phyloP scores from a whole-genome alignment of 2,329 filamentous ascomycete species.

The Claviceps monticola region DNA sequence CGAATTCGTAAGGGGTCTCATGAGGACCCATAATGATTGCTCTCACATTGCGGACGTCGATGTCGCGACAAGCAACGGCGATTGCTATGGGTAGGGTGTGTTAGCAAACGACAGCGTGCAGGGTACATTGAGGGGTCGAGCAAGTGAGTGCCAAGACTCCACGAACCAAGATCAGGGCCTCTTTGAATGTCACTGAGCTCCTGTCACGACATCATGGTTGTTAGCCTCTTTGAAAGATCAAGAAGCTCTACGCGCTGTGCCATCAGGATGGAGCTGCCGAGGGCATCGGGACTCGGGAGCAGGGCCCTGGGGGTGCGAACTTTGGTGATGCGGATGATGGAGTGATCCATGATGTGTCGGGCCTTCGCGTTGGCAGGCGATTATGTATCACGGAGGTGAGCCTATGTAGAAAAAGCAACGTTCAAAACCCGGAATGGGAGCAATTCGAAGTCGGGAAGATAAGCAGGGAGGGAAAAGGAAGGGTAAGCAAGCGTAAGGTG shows the following conservation, averaged over 20 bases:
- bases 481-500: neutral
- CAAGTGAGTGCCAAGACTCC: neutral
- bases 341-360: constrained; percentile 47
- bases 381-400: neutral
- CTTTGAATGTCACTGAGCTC: constrained; percentile 79
- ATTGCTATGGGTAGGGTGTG: constrained; percentile 41
- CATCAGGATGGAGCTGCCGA: constrained; percentile 6
- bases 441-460: neutral
- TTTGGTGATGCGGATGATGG: constrained; percentile 76
- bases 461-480: neutral
- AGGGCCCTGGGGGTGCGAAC: constrained; percentile 29
- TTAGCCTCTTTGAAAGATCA: constrained; percentile 5
- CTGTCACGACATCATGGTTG: constrained; percentile 26
- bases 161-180: constrained; percentile 67
- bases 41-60: constrained; percentile 76
- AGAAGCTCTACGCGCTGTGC: constrained; percentile 6
- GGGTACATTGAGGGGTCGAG: constrained; percentile 3
- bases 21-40: constrained; percentile 86
- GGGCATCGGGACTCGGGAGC: constrained; percentile 3
- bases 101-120: neutral
- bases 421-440: neutral
- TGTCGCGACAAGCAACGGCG: constrained; percentile 74
- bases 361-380: neutral
- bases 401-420: neutral
- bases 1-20: constrained; percentile 91